Conservation (phyloP, 2,329 filamentous ascomycete genomes). For the Penicillium griseofulvum region DNA sequence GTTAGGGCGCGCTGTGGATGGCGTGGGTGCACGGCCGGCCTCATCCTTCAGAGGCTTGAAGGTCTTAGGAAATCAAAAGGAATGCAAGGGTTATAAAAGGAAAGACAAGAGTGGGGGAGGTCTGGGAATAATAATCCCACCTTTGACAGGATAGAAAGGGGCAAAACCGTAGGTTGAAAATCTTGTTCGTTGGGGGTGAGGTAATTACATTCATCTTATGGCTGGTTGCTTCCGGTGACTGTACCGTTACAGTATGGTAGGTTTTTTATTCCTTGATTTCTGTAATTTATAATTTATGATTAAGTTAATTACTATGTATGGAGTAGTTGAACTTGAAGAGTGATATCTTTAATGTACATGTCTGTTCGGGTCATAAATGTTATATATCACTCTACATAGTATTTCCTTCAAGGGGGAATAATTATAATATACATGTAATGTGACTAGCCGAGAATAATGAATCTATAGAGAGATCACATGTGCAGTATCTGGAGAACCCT, state of each 20-base stretch:
- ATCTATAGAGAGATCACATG: too few species aligned
- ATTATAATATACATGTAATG: too few species aligned
- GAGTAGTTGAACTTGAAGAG: too few species aligned
- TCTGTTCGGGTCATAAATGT: too few species aligned
- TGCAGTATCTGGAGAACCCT: too few species aligned
- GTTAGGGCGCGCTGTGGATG: conserved; percentile 34
- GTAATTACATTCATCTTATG: conserved; percentile 2
- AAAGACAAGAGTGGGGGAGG: neutral
- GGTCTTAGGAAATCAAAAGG: neutral
- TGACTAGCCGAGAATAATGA: too few species aligned
- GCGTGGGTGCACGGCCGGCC: conserved; percentile 32
- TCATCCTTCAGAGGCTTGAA: conserved; percentile 25
- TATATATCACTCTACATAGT: too few species aligned
- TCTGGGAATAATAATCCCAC: conserved; percentile 1
- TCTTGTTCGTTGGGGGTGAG: conserved; percentile 7
- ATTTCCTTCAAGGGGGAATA: too few species aligned
- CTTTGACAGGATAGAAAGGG: neutral
- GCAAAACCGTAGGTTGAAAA: conserved; percentile 2
- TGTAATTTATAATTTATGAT: too few species aligned
- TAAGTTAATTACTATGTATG: too few species aligned
- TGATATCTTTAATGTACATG: too few species aligned
- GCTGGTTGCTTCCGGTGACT: neutral
- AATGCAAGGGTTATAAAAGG: neutral
- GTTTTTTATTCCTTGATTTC: neutral
- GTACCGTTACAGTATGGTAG: neutral